Conservation (phyloP, 2,329 filamentous ascomycete genomes). For the Orbilia blumenaviensis region DNA sequence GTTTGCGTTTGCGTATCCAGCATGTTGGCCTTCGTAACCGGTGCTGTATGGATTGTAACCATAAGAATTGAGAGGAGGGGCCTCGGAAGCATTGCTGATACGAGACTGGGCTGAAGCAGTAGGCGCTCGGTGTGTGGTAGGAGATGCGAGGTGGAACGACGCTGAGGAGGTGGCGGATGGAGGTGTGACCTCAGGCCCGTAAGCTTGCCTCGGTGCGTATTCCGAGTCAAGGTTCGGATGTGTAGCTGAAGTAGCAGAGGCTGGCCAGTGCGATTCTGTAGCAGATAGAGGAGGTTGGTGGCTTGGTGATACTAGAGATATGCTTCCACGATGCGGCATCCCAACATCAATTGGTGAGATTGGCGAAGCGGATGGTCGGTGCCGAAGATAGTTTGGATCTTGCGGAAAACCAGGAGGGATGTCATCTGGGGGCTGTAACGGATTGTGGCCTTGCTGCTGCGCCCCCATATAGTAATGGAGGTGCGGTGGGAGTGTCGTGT, state of each 20-base stretch:
- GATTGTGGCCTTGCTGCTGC: constrained; percentile 23
- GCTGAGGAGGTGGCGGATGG: constrained; percentile 40
- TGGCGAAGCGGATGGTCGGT: constrained; percentile 32
- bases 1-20: constrained; percentile 31
- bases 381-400: constrained; percentile 41
- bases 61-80: constrained; percentile 35
- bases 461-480: constrained; percentile 39
- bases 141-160: constrained; percentile 42
- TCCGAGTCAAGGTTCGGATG: constrained; percentile 36
- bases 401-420: constrained; percentile 39
- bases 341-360: constrained; percentile 37
- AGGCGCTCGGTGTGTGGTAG: constrained; percentile 26
- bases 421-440: constrained; percentile 26
- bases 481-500: constrained; percentile 35
- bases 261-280: constrained; percentile 47
- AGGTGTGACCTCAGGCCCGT: constrained; percentile 36
- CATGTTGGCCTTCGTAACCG: constrained; percentile 30
- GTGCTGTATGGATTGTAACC: constrained; percentile 46
- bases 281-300: constrained; percentile 41
- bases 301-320: constrained; percentile 37
- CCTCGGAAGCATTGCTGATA: constrained; percentile 31
- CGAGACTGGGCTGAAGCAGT: constrained; percentile 16
- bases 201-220: constrained; percentile 30
- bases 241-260: constrained; percentile 47
- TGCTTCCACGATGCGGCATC: constrained; percentile 30